Base-by-base conservation (phyloP, 306 rosid species). In the Sophora flavescens region DNA sequence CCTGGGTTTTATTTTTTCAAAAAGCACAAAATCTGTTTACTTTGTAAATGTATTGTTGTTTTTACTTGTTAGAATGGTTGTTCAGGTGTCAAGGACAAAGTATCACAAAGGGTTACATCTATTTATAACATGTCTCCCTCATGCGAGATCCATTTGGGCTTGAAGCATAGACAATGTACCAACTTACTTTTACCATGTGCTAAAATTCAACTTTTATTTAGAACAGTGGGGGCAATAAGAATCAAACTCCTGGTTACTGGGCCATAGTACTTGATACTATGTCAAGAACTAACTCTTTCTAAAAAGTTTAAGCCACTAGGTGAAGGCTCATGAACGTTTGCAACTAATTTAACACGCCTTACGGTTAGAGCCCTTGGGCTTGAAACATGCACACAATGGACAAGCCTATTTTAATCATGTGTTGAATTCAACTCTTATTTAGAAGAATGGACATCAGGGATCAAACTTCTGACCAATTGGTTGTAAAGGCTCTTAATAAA, bases 251-350 rank as follows among this genome's bases (percentile, higher is more conserved):
- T 41, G 52, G 9, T 33, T 32, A 64, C 8, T 10, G 17, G 26
- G 18, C 14, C 22, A 33, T 2, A 5, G 3, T 14, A 33, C 2
- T 7, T 39, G 13, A 38, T 22, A 45, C 50, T 3, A 7, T 7
- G 39, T 39, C 50, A 38, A 63, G 50, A 13, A 38, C 50, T 39
- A 8, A 44, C 14, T 44, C 50, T n/a, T 32, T 26, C 57, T 47
- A n/a, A 4, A 14, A 48, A 48, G n/a, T 13, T 32, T 30, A 52
- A 50, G 32, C 15, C 3, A 9, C 30, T 68, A n/a, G 26, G 5
- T 48, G 65, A 56, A 12, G n/a, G 41, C 15, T 45, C 54, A 2
- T 71, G 54, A 9, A 39, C 39, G 39, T 41, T 70, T 70, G 17
- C 53, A 36, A 36, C 51, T 11, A 26, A 28, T 66, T 26, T 26